Evolutionary conservation across 1,284 basidiomycete genomes (phyloP).

Genomic region (Cryptococcus amylolentus): DNA sequence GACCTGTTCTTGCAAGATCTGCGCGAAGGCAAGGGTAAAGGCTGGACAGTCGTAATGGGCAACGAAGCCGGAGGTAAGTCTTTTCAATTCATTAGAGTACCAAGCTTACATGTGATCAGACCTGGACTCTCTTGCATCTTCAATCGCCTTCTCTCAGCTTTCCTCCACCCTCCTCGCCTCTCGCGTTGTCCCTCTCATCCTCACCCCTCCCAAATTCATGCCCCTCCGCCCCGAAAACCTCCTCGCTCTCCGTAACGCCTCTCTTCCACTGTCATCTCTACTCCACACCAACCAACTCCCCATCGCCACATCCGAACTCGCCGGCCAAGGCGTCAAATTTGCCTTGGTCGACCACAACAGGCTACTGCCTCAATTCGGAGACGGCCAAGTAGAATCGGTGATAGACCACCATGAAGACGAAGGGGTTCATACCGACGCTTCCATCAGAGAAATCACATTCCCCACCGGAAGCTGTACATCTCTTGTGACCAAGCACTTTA

Average conservation of each 20-base stretch:
- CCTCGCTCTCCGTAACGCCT: conserved; percentile 63
- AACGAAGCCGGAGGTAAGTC: conserved; percentile 84
- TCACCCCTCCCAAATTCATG: conserved; percentile 67
- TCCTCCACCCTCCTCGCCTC: conserved; percentile 55
- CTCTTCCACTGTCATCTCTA: conserved; percentile 60
- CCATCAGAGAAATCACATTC: conserved; percentile 61
- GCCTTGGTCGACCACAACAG: conserved; percentile 87
- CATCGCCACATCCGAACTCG: conserved; percentile 48
- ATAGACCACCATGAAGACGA: conserved; percentile 96
- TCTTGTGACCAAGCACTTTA: conserved; percentile 62
- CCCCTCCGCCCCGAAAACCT: conserved; percentile 81
- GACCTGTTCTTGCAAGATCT: conserved; percentile 55
- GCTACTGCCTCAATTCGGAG: conserved; percentile 58
- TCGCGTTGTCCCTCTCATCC: conserved; percentile 68
- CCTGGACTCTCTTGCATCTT: conserved; percentile 78
- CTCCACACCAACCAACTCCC: conserved; percentile 48
- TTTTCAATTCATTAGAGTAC: not conserved
- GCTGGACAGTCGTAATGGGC: conserved; percentile 82
- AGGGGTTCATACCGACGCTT: conserved; percentile 59
- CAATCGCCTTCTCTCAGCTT: conserved; percentile 76
- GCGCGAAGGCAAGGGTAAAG: conserved; percentile 49
- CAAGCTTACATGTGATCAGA: conserved; percentile 55
- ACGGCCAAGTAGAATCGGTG: conserved; percentile 62
- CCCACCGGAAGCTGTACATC: conserved; percentile 74
- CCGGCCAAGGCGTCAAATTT: conserved; percentile 58